Evolutionary conservation across 1,139 yeast species (phyloP), one percentile per base, ranked within the genome.

Genomic region (Candida frijolesensis): DNA sequence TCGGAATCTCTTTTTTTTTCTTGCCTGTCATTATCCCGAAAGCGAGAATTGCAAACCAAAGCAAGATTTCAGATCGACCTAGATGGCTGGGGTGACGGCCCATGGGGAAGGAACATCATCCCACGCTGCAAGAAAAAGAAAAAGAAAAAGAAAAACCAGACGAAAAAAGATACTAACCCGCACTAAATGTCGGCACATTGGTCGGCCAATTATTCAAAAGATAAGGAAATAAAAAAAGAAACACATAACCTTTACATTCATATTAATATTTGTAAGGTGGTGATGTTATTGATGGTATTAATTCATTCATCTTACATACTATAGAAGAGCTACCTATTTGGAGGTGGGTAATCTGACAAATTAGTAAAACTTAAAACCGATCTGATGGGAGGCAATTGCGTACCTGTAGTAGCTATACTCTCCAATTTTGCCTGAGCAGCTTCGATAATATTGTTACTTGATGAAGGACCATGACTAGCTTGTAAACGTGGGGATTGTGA

Each of bases 301-400:
- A 33, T 33, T 33, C 29, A 25, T 32, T 33, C 29, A 25, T 32
- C 6, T 9, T 32, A 32, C 11, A 32, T 32, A 32, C 34, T 32
- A 32, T 12, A 15, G 39, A 12, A 3, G 16, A 18, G 18, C 14
- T 22, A 33, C 18, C 12, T 32, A 37, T 42, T 29, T 29, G 30
- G 47, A 10, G 40, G 43, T 4, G 57, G 57, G 42, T 51, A 54
- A 34, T 51, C 53, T 22, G 52, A 53, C 45, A 62, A 54, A 8
- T 59, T 55, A 15, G 67, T 62, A 52, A 71, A 70, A 51, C 69
- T 66, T 54, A 75, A 68, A 27, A 76, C 77, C 35, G 74, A 63
- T 46, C 80, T 60, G 45, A 76, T 75, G 3, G 80, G 80, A 4
- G 80, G 80, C 49, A 76, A 66, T 53, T 64, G 68, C 1, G 78